Base-by-base conservation (phyloP, 1,284 basidiomycete species). In the Leccinum pachyderme region DNA sequence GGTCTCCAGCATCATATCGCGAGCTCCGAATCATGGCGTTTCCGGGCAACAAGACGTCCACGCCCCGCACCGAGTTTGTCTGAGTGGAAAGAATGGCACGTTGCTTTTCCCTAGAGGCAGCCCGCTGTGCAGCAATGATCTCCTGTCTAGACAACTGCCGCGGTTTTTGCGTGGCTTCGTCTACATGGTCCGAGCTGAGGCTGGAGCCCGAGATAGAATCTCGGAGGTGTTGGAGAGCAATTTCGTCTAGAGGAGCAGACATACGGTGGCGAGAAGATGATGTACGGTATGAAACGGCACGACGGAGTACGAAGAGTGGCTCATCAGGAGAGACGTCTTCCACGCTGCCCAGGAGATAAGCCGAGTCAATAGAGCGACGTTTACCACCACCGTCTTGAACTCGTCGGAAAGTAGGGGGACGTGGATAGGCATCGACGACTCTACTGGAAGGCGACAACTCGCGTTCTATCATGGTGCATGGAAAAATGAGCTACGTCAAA, bases 71-170 rank as follows among this genome's bases (percentile, higher is more conserved):
- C 2, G 86, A 82, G 68, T 98, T 97, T 6, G 83, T 77, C 62
- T 93, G 89, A 0, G 93, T 84, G 5, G 89, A 90, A 8, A 96
- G 77, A 43, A 96, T 86, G 0, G 93, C 91, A 7, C 86, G 84
- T 67, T 96, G 93, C 57, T 86, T 94, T 5, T 92, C 94, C 25
- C 91, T 81, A 4, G 83, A 86, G 0, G 87, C 89, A 4, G 87
- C 91, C 12, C 94, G 82, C 69, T 97, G 94, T 4, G 92, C 92
- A n/a, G 90, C 91, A 49, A 96, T 96, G 65, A 96, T 89, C 62
- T 96, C 93, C 62, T 91, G 89, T 43, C 86, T 81, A 7, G 89
- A 89, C 48, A 83, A 73, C 46, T 81, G 79, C 44, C 77, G 77
- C 2, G 62, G 68, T 29, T 67, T 72, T 25, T 52, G 53, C 24